phyloP scores from a whole-genome alignment of 2,329 filamentous ascomycete species.

The Cladophialophora carrionii region DNA sequence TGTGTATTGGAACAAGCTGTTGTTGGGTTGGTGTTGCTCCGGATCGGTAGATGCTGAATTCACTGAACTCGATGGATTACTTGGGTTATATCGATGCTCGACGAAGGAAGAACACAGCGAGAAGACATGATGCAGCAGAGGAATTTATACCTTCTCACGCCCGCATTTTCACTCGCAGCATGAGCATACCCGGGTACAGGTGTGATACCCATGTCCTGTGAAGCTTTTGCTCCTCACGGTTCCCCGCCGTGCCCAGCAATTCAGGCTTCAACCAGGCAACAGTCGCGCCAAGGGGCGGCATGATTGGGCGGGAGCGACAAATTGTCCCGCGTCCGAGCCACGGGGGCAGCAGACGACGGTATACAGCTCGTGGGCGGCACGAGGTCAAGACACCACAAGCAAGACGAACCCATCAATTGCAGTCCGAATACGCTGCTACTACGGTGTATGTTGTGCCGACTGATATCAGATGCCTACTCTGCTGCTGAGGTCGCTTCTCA shows the following conservation, averaged over 20 bases:
- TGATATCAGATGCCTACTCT: too few relatives aligned
- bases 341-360: too few relatives aligned
- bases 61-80: too few relatives aligned
- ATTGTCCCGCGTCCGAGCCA: not conserved
- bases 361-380: too few relatives aligned
- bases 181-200: not conserved
- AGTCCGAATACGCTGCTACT: not conserved
- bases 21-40: not conserved
- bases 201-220: too few relatives aligned
- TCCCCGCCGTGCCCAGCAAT: not conserved
- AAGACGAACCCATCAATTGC: too few relatives aligned
- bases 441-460: not conserved
- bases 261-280: slow-evolving; percentile 25
- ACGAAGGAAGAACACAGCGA: too few relatives aligned
- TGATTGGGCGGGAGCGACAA: not conserved
- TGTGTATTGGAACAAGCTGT: not conserved
- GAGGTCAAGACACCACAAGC: too few relatives aligned
- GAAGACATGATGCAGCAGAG: too few relatives aligned
- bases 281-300: slow-evolving; percentile 24
- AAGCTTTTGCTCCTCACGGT: too few relatives aligned
- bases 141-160: too few relatives aligned
- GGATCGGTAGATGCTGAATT: not conserved
- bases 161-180: not conserved
- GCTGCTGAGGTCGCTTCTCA: not conserved
- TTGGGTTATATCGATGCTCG: too few relatives aligned